phyloP scores from a whole-genome alignment of 495 filamentous ascomycete species.

The Amorphotheca resinae region DNA sequence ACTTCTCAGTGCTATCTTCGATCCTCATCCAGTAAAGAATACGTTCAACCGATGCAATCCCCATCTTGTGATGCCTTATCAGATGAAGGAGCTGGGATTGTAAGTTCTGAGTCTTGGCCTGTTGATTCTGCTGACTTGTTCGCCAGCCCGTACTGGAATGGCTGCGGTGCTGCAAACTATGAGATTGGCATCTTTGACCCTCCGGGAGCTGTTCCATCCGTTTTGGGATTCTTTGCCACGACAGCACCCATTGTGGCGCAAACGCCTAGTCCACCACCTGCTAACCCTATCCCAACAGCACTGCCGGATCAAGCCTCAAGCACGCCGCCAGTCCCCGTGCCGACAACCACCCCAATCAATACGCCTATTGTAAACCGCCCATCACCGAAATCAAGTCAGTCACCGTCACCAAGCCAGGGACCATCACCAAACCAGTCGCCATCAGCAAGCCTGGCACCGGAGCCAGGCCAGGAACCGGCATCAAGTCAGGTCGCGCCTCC shows the following conservation, averaged over 20 bases:
- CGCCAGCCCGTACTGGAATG: slow-evolving; percentile 9
- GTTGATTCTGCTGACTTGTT: neutral
- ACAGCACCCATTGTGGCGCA: neutral
- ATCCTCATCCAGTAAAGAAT: slow-evolving; percentile 4
- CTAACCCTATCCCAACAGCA: neutral
- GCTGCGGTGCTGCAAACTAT: slow-evolving; percentile 7
- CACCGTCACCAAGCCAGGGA: too few species aligned
- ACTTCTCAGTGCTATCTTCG: neutral
- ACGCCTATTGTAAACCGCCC: neutral
- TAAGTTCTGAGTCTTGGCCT: slow-evolving; percentile 1
- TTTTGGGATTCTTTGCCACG: slow-evolving; percentile 1
- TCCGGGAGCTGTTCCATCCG: slow-evolving; percentile 11
- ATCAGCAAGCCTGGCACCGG: neutral
- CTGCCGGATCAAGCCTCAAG: neutral
- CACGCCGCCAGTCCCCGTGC: neutral
- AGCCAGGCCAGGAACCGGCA: too few species aligned
- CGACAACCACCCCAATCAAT: neutral
- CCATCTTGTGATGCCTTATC: slow-evolving; percentile 4
- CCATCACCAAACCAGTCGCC: neutral
- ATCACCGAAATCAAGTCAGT: neutral
- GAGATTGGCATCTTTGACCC: slow-evolving; percentile 12
- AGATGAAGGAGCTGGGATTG: slow-evolving; percentile 9
- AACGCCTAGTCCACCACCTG: neutral
- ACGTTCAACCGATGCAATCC: slow-evolving; percentile 14
- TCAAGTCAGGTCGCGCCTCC: too few species aligned